phyloP scores from a whole-genome alignment of 208 protist genomes.

The Leishmania aethiopica region DNA sequence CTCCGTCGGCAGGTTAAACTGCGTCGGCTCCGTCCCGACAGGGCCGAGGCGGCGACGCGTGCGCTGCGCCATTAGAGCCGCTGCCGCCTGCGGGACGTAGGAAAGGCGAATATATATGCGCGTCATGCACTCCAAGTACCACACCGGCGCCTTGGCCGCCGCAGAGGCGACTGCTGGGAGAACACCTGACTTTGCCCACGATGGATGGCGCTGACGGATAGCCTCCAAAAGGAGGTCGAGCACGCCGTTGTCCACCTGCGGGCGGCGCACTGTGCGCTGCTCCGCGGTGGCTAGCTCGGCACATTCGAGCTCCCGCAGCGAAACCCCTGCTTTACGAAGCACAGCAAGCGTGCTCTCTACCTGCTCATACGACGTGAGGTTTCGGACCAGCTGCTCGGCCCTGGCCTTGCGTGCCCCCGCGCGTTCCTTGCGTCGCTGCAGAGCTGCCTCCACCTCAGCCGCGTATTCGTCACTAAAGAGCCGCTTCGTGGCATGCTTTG shows the following conservation, averaged over 20 bases:
- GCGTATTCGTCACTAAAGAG: constrained; percentile 60
- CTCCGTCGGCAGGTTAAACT: constrained; percentile 83
- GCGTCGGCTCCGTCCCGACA: constrained; percentile 52
- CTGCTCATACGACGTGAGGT: constrained; percentile 59
- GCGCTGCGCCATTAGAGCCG: constrained; percentile 77
- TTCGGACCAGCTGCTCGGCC: constrained; percentile 34
- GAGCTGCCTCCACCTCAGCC: constrained; percentile 47
- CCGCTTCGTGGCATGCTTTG: constrained; percentile 42
- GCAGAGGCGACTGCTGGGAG: constrained; percentile 21
- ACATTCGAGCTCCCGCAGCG: constrained; percentile 47
- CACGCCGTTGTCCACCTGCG: constrained; percentile 36
- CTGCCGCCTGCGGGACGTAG: constrained; percentile 82
- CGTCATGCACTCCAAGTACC: constrained; percentile 52
- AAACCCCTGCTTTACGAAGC: constrained; percentile 45
- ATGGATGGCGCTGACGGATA: constrained; percentile 67
- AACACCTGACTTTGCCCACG: constrained; percentile 72
- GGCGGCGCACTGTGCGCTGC: constrained; percentile 30
- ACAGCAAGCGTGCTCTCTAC: constrained; percentile 59
- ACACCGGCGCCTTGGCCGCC: constrained; percentile 5
- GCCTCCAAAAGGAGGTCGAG: constrained; percentile 46
- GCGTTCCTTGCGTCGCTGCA: constrained; percentile 47
- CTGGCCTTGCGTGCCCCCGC: constrained; percentile 16
- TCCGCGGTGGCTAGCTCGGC: constrained; percentile 19
- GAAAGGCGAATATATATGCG: constrained; percentile 83
- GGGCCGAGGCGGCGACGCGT: constrained; percentile 79